Conservation (phyloP, 1,139 yeast species). For the Trichomonascaceae sp. region DNA sequence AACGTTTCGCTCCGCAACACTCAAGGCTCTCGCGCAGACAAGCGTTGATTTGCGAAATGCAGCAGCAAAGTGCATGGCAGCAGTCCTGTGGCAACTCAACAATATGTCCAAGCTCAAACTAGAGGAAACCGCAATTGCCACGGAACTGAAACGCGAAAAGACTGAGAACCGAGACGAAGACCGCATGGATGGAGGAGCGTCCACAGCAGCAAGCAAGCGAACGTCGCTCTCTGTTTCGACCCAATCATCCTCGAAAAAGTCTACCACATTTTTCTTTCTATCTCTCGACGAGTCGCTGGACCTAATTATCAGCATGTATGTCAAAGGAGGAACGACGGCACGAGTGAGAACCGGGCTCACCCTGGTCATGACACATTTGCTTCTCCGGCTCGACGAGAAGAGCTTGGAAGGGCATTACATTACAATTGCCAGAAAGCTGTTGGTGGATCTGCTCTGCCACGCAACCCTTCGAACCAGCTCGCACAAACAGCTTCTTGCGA, state of each 20-base stretch:
- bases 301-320: constrained; percentile 11
- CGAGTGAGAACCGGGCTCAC: constrained; percentile 19
- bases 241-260: background rate
- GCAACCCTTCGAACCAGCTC: constrained; percentile 11
- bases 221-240: no score
- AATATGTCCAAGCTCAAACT: constrained; percentile 13
- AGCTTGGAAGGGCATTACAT: constrained; percentile 17
- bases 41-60: constrained; percentile 19
- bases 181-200: constrained; percentile 6
- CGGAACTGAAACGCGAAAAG: constrained; percentile 8
- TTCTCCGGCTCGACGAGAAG: constrained; percentile 12
- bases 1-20: constrained; percentile 13
- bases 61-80: constrained; percentile 23
- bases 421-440: constrained; percentile 15
- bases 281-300: constrained; percentile 14
- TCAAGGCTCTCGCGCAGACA: constrained; percentile 20
- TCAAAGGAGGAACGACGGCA: constrained; percentile 8
- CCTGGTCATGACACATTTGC: constrained; percentile 17
- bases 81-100: constrained; percentile 13
- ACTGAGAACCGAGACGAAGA: constrained; percentile 11
- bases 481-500: constrained; percentile 15
- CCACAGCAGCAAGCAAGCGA: background rate
- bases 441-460: constrained; percentile 12
- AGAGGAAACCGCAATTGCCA: constrained; percentile 8
- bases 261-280: constrained; percentile 7